Evolutionary conservation across 1,284 basidiomycete genomes (phyloP), one percentile per base, ranked within the genome.

Genomic region (Apiotrichum veenhuisii): DNA sequence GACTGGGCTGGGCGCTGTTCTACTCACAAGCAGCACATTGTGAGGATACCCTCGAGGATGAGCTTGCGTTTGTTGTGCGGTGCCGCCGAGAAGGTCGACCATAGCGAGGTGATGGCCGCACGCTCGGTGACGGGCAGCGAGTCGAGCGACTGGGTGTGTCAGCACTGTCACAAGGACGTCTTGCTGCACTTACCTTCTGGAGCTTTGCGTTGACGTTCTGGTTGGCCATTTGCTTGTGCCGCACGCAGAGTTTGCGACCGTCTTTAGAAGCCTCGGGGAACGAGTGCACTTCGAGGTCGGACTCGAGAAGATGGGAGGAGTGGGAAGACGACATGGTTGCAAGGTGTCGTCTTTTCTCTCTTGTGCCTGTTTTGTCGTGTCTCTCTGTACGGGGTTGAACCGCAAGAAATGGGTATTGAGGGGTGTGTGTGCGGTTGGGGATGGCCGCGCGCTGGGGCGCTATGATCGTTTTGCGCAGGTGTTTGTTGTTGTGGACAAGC

Each of bases 81-180:
- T 1, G 95, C 96, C 0, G 91, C 91, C 14, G 92, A 96, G 78
- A 99, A 99, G 67, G 87, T 89, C 57, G 93, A 91, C 96, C 96
- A 99, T 61, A 98, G 86, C 9, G 88, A 84, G 68, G 88, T 98
- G 72, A 98, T 88, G 25, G 88, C 86, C 69, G 90, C 85, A 52
- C 96, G 85, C 67, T 98, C 95, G 52, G 87, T 82, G 17, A 93
- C 80, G 0, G 92, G 87, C n/a, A 99, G 83, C 4, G 85, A 86
- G 74, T 99, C 95, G 59, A 99, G 84, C 17, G 92, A 89, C 95
- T 98, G 41, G 18, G 30, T n/a, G 23, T n/a, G 55, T 58, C 34
- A 54, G 57, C 52, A 12, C 3, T n/a, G 27, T 20, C 7, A 20
- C 33, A 46, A 27, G 8, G 27, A 26, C 18, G 27, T 41, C 38